Evolutionary conservation across 805 yeast species (phyloP).

Genomic region (Candida nemodendra): DNA sequence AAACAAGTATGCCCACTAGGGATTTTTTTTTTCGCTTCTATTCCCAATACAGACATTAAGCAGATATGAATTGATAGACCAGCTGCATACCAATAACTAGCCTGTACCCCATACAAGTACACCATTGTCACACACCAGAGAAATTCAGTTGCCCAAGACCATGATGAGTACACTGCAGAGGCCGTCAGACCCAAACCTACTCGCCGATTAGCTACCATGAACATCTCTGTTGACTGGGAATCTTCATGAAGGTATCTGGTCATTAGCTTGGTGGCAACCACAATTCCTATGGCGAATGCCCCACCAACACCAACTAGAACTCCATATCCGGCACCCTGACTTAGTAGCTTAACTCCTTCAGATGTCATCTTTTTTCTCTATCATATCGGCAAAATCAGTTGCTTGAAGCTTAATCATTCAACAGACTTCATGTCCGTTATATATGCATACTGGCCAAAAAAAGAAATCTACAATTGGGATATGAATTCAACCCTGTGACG

Average conservation of each 20-base stretch:
- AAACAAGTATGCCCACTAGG: slow-evolving; percentile 25
- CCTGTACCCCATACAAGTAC: slow-evolving; percentile 27
- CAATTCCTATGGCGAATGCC: slow-evolving; percentile 32
- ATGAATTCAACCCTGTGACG: too few species aligned
- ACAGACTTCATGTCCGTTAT: too few species aligned
- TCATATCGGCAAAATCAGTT: too few species aligned
- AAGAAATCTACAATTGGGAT: too few species aligned
- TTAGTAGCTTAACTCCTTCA: slow-evolving; percentile 10
- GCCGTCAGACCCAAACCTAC: slow-evolving; percentile 47
- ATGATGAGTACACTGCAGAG: slow-evolving; percentile 29
- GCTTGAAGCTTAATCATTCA: too few species aligned
- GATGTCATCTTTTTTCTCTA: background rate
- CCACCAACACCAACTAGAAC: slow-evolving; percentile 34
- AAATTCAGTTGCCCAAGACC: slow-evolving; percentile 30
- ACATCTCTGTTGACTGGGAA: slow-evolving; percentile 47
- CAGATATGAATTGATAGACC: slow-evolving; percentile 25
- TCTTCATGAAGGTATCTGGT: slow-evolving; percentile 24
- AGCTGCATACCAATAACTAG: slow-evolving; percentile 25
- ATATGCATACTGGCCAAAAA: too few species aligned
- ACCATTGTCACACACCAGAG: slow-evolving; percentile 24
- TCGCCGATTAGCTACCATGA: slow-evolving; percentile 64
- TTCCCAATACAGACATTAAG: slow-evolving; percentile 19
- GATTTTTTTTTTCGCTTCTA: slow-evolving; percentile 24
- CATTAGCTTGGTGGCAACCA: slow-evolving; percentile 29
- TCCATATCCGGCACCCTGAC: slow-evolving; percentile 34